Evolutionary conservation across 2,329 filamentous ascomycete genomes (phyloP), one percentile per base, ranked within the genome.

Genomic region (Fusarium mundagurra): DNA sequence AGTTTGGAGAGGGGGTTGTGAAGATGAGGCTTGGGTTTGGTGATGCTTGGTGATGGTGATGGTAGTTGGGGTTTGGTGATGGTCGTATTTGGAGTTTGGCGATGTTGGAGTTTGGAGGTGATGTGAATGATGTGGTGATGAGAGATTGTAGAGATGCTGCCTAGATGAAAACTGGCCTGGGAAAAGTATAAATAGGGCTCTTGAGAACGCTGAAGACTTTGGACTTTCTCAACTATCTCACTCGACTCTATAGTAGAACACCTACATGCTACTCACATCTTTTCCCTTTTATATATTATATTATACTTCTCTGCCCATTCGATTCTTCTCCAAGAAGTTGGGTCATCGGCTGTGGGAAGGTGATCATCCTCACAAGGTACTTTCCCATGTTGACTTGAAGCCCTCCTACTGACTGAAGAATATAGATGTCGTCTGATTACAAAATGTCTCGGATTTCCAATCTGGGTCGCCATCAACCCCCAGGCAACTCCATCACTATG

Each of bases 401-500:
- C 22, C 6, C 9, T 18, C 29, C 47, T 50, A n/a, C 7, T 31
- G 22, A 9, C 8, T 8, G 29, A 13, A 7, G 8, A 2, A n/a
- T 10, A n/a, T 4, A 33, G 29, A n/a, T 33, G 16, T 33, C 16
- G 3, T 48, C 14, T 5, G 14, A 22, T n/a, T 12, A 17, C 20
- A 17, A 8, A 31, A 31, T 48, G 10, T 17, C 27, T 6, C 14
- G 2, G 27, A 17, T 27, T 31, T 2, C 8, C 1, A 6, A 3
- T 0, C 10, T 6, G 45, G 29, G 13, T 22, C 20, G 0, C 20
- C 13, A 6, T 4, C 20, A 3, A 17, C 2, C 11, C 12, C 24
- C 1, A 0, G 17, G 5, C 17, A 22, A 22, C 14, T 6, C 45
- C 1, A 31, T 14, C 14, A 5, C 27, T 6, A 16, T 29, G 27